phyloP scores from a whole-genome alignment of 441 rosid genomes.

The Macaranga tanarius region DNA sequence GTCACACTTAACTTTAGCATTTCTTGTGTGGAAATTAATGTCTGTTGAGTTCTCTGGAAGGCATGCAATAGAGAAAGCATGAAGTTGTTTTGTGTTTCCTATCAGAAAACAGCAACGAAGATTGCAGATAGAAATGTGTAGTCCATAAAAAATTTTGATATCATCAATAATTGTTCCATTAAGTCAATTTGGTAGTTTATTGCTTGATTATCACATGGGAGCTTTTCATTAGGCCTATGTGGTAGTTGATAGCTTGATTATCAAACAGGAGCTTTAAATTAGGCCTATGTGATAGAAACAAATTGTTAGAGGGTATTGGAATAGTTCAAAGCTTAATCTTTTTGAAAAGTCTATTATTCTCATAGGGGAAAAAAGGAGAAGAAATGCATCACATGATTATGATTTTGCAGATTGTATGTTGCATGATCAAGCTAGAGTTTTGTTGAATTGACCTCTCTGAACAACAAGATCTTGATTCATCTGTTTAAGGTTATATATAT shows the following conservation, averaged over 20 bases:
- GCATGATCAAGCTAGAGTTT: neutral
- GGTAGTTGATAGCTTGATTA: neutral
- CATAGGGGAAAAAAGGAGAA: neutral
- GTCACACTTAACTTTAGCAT: no score
- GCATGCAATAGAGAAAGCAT: neutral
- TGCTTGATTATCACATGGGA: neutral
- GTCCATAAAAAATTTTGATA: slow-evolving; percentile 2
- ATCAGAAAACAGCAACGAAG: neutral
- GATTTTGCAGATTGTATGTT: no score
- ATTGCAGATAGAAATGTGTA: neutral
- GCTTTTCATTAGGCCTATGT: neutral
- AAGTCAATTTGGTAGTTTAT: neutral
- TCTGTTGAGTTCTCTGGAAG: neutral
- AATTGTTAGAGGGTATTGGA: neutral
- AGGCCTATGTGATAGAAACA: neutral
- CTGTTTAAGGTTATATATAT: neutral
- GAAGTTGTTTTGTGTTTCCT: slow-evolving; percentile 1
- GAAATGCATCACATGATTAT: neutral
- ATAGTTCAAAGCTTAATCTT: slow-evolving; percentile 6
- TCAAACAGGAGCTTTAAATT: neutral
- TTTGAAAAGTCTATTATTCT: neutral
- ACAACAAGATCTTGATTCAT: neutral
- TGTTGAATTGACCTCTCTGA: neutral
- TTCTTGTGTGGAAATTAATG: neutral
- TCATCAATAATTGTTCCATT: neutral